Conservation (phyloP, 768 basidiomycete species). For the Auricularia sp. region DNA sequence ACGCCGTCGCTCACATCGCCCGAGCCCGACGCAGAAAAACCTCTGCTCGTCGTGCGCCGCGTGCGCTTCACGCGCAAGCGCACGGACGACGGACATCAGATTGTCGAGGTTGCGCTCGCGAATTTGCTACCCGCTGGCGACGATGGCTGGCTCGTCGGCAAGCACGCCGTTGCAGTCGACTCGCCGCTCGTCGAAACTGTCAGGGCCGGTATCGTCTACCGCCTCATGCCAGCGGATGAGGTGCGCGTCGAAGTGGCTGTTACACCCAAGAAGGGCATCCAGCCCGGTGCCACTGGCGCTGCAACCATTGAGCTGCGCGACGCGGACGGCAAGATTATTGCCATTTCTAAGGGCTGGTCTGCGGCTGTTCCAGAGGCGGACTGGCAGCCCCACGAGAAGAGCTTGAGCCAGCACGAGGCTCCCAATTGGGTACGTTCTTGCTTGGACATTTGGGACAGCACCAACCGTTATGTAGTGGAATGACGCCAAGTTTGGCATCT, state of each 20-base stretch:
- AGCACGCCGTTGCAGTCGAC: conserved; percentile 11
- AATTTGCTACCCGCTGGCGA: conserved; percentile 35
- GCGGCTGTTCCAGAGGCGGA: conserved; percentile 28
- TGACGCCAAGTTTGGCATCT: conserved; percentile 46
- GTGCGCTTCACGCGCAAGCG: conserved; percentile 39
- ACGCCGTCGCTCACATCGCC: conserved; percentile 4
- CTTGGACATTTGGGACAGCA: background rate
- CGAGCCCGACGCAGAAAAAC: background rate
- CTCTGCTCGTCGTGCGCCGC: conserved; percentile 18
- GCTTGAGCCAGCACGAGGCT: conserved; percentile 37
- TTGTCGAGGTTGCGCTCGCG: conserved; percentile 41
- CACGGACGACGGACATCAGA: conserved; percentile 33
- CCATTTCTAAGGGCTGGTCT: conserved; percentile 28
- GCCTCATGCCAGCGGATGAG: conserved; percentile 43
- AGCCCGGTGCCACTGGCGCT: conserved; percentile 13
- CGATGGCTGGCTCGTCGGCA: conserved; percentile 21
- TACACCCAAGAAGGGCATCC: conserved; percentile 16
- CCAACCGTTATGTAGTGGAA: conserved; percentile 29
- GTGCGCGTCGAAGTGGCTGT: conserved; percentile 39
- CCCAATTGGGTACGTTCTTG: conserved; percentile 40
- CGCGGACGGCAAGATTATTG: conserved; percentile 24
- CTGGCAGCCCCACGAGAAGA: conserved; percentile 30
- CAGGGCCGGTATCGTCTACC: conserved; percentile 29
- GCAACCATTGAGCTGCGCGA: conserved; percentile 26
- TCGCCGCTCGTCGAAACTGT: conserved; percentile 30